Evolutionary conservation across 1,139 yeast species (phyloP).

Genomic region (Taiozyma sp.): DNA sequence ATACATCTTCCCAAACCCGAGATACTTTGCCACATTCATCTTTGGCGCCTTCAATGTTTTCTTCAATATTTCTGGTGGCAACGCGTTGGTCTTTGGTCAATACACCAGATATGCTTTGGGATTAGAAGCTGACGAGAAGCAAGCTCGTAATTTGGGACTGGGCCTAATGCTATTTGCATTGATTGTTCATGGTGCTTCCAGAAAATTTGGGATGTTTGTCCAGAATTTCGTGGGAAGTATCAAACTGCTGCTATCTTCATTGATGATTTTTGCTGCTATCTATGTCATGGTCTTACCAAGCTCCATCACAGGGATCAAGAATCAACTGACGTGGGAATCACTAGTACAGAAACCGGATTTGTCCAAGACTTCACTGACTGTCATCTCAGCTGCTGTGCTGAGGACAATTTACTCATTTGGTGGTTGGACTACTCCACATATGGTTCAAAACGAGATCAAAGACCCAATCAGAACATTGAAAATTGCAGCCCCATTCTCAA

Average conservation of each 20-base stretch:
- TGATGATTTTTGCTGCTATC: conserved; percentile 43
- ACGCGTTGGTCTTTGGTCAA: conserved; percentile 55
- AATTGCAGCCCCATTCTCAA: conserved; percentile 51
- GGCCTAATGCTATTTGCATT: conserved; percentile 37
- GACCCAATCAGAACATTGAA: conserved; percentile 49
- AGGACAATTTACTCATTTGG: conserved; percentile 50
- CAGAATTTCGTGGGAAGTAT: conserved; percentile 49
- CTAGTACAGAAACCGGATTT: conserved; percentile 15
- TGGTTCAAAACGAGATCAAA: conserved; percentile 51
- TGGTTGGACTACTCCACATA: conserved; percentile 60
- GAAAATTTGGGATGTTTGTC: conserved; percentile 42
- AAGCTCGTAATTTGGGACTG: conserved; percentile 38
- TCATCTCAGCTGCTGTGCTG: conserved; percentile 39
- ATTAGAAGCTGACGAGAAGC: conserved; percentile 23
- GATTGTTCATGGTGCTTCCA: conserved; percentile 42
- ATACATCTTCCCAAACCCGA: conserved; percentile 46
- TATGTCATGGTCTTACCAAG: conserved; percentile 45
- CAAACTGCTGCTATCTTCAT: conserved; percentile 39
- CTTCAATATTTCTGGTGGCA: conserved; percentile 52
- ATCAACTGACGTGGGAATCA: conserved; percentile 14
- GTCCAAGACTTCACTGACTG: conserved; percentile 5
- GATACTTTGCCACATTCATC: conserved; percentile 45
- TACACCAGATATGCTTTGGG: conserved; percentile 37
- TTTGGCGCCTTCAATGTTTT: conserved; percentile 45
- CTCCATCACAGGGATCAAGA: conserved; percentile 26